phyloP scores from a whole-genome alignment of 192 early-diverging fungal genomes.

The Mycoemilia scoparia region DNA sequence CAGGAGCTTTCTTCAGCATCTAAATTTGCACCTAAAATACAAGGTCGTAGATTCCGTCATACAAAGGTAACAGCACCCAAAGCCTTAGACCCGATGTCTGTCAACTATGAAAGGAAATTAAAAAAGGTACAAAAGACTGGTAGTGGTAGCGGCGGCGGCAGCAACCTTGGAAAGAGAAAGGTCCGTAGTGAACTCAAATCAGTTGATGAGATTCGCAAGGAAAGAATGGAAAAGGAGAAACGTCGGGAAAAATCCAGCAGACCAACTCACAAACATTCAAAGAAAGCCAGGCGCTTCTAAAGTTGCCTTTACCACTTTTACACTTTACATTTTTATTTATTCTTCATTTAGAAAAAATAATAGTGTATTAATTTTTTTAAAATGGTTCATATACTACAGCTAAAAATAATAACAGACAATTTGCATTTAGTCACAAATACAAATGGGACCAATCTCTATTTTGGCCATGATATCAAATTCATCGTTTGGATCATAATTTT shows the following conservation, averaged over 20 bases:
- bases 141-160: slow-evolving; percentile 7
- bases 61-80: slow-evolving; percentile 54
- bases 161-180: slow-evolving; percentile 3
- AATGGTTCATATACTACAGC: too few species aligned
- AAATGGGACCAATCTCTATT: too few species aligned
- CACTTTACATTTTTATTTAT: too few species aligned
- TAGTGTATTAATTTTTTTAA: too few species aligned
- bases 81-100: slow-evolving; percentile 40
- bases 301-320: too few species aligned
- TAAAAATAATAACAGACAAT: too few species aligned
- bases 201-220: slow-evolving; percentile 65
- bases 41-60: slow-evolving; percentile 57
- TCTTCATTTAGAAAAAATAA: too few species aligned
- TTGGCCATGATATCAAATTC: too few species aligned
- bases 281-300: too few species aligned
- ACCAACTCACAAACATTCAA: too few species aligned
- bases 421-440: too few species aligned
- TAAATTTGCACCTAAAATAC: slow-evolving; percentile 19
- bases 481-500: too few species aligned
- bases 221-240: slow-evolving; percentile 45
- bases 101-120: slow-evolving; percentile 46
- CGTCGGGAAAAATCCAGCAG: slow-evolving; percentile 57
- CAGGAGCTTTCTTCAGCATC: slow-evolving; percentile 44
- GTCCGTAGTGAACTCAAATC: slow-evolving; percentile 59
- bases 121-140: slow-evolving; percentile 32